Percentiles rank a stretch among this genome's conserved stretches.
These are phyloP conservation scores for Decorospora gaudefroyi DNA, from an alignment of 2,329 filamentous ascomycete genomes.

Conservation along the genomic window DNA sequence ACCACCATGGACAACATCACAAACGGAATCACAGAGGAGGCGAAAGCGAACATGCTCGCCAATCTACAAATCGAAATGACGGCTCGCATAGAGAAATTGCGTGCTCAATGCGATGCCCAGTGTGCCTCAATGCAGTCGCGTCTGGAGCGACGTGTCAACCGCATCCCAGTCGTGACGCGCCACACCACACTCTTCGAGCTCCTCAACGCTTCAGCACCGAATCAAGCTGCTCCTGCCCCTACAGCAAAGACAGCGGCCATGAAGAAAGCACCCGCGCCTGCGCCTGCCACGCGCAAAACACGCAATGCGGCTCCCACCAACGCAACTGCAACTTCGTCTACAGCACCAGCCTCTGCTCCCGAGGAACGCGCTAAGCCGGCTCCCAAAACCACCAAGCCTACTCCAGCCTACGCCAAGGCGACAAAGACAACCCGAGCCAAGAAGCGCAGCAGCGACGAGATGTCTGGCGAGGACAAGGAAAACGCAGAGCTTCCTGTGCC, in stretches of 20 bases:
- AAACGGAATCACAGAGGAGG: constrained; percentile 37
- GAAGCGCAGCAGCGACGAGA: constrained; percentile 37
- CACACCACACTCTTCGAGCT: constrained; percentile 83
- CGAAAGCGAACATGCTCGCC: constrained; percentile 38
- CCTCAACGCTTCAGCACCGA: constrained; percentile 50
- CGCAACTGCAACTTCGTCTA: constrained; percentile 8
- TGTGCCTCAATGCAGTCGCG: constrained; percentile 82
- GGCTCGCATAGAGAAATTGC: constrained; percentile 81
- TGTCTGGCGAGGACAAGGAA: constrained; percentile 38
- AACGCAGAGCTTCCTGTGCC: constrained; percentile 30
- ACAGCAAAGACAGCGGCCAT: constrained; percentile 16
- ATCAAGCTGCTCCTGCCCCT: constrained; percentile 15
- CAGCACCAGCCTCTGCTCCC: constrained; percentile 5
- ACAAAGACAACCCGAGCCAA: constrained; percentile 23
- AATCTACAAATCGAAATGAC: constrained; percentile 63
- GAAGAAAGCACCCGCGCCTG: constrained; percentile 14
- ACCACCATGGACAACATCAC: constrained; percentile 26
- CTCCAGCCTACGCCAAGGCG: constrained; percentile 8
- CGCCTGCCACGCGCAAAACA: constrained; percentile 14
- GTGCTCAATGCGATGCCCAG: constrained; percentile 86
- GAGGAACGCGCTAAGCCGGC: constrained; percentile 14
- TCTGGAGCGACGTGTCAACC: constrained; percentile 90
- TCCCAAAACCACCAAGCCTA: constrained; percentile 18
- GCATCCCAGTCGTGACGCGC: constrained; percentile 79
- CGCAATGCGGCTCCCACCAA: constrained; percentile 14